These are phyloP conservation scores for Picochlorum sp. DNA, from an alignment of 139 green algal species.

Conservation along the genomic window DNA sequence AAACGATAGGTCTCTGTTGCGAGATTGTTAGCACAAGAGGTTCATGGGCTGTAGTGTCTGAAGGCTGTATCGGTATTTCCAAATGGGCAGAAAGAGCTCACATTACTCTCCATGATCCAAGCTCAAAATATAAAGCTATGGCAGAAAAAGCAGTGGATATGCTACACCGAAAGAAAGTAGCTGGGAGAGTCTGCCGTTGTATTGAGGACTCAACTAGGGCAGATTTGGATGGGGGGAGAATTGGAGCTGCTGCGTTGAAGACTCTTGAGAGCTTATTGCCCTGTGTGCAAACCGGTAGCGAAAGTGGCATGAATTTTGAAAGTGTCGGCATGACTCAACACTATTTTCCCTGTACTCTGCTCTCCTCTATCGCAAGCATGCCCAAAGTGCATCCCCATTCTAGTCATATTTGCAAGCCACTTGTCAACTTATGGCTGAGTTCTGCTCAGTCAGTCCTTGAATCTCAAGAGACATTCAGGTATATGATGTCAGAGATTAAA, in stretches of 20 bases:
- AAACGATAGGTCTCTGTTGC: constrained; percentile 13
- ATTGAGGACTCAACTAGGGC: constrained; percentile 23
- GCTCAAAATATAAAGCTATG: background rate
- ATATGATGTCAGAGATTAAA: no score
- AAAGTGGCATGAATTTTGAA: no score
- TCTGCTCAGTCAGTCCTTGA: no score
- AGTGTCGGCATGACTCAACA: no score
- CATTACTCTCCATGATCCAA: background rate
- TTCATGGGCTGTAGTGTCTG: constrained; percentile 2
- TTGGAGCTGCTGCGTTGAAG: background rate
- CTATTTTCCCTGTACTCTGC: no score
- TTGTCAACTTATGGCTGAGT: no score
- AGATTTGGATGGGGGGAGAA: background rate
- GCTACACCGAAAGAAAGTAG: constrained; percentile 15
- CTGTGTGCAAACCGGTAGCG: no score
- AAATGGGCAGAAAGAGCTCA: background rate
- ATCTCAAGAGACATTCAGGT: no score
- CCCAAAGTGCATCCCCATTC: no score
- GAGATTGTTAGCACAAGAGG: constrained; percentile 16
- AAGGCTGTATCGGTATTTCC: constrained; percentile 5
- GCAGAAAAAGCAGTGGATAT: background rate
- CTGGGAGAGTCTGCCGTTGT: constrained; percentile 27
- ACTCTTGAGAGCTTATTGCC: background rate
- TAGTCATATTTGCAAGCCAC: no score
- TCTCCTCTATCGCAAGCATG: no score